Base-by-base conservation (phyloP, 345 rosid genomes). In the Hevea brasiliensis region DNA sequence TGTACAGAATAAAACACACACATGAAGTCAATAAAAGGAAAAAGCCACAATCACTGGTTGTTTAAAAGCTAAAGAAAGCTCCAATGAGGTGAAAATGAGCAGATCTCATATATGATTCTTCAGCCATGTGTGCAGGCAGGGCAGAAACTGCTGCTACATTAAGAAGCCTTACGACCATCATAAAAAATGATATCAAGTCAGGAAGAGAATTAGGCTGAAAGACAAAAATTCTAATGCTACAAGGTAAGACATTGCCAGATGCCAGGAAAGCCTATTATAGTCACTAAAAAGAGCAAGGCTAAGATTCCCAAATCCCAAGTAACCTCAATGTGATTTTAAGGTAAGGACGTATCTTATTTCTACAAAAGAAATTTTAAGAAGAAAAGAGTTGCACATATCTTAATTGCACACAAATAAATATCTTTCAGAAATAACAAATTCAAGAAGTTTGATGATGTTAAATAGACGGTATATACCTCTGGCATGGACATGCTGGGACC, bases 401-500 rank as follows among this genome's bases (percentile, higher is more conserved):
- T 45, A 35, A 21, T 47, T 74, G 57, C 50, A 56, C 54, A 40
- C 7, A 21, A 27, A 65, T 12, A 8, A 18, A 13, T n/a, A n/a
- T 54, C 9, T 55, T 51, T 4, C 53, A 20, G 15, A 23, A 57
- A 67, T 18, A 20, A 54, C 3, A 58, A n/a, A 45, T 3, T 27
- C 42, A 59, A 40, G 17, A 14, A 69, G 17, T 35, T 59, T 37
- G 14, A 20, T 23, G 40, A 54, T 27, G 42, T 35, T 42, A 47
- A 35, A 54, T 72, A 9, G 66, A 67, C 44, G 71, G 40, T 8
- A 23, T 70, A 85, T 77, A 87, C 99, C 98, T 95, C 99, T 58
- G 97, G 81, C 84, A 90, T 81, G 73, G 97, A 86, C 21, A 92
- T 80, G 69, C 84, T 84, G 65, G 93, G 87, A 80, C 89, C 91